These are phyloP conservation scores for Plasmodium cynomolgi DNA, from an alignment of 169 alveolate species.

Conservation along the genomic window DNA sequence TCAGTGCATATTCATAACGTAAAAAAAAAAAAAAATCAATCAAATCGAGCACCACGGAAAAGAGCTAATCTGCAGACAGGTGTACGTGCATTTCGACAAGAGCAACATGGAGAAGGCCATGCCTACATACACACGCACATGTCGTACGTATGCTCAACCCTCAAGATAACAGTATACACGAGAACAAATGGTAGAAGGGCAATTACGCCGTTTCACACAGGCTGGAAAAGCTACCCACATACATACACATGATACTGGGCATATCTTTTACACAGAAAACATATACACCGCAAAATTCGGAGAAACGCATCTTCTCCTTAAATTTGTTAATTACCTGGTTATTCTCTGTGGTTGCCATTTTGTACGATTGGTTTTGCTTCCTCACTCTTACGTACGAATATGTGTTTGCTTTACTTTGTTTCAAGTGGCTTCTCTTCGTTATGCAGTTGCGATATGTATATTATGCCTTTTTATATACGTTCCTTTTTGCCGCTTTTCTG, in stretches of 20 bases:
- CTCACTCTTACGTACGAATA: neutral
- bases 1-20: neutral
- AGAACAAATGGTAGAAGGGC: neutral
- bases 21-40: too few species aligned
- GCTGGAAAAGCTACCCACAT: neutral
- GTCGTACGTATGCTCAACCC: neutral
- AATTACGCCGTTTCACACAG: neutral
- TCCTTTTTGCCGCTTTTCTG: neutral
- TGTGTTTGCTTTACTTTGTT: neutral
- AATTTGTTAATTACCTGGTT: slow-evolving; percentile 52
- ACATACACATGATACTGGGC: neutral
- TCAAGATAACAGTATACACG: neutral
- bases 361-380: neutral
- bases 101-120: neutral
- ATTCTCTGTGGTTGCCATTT: slow-evolving; percentile 62
- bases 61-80: neutral
- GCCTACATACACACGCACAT: neutral
- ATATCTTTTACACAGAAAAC: neutral
- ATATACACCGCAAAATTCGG: neutral
- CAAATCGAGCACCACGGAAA: neutral
- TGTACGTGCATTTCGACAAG: neutral
- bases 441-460: neutral
- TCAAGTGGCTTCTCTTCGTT: neutral
- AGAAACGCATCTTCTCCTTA: neutral
- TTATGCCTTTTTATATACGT: neutral